Base-by-base conservation (phyloP, 2,329 filamentous ascomycete genomes). In the Penicillium sp. region DNA sequence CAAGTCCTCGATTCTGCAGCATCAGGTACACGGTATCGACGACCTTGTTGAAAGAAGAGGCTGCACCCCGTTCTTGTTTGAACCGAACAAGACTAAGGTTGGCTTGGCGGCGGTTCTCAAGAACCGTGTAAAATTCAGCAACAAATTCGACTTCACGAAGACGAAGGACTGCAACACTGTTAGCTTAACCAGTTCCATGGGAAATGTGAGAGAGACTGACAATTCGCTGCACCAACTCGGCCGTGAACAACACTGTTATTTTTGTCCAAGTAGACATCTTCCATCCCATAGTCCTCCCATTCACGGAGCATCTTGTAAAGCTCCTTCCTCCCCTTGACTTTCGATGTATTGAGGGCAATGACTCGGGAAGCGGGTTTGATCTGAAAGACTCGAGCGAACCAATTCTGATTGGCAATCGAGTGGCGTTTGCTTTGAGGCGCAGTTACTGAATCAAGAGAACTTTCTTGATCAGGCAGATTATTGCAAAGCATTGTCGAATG, bases 131-230 rank as follows among this genome's bases (percentile, higher is more conserved):
- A 52, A 96, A 79, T 66, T 96, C 89, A 34, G 84, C 83, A 12
- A 88, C 86, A 68, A 97, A 90, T 11, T 85, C 79, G n/a, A 96
- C 90, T 46, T 89, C 85, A 64, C 90, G 93, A 64, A 96, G 80
- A 53, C 85, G 79, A 44, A 95, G 78, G 61, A 85, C 88, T 90
- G 58, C 9, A 2, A 1, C 8, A 58, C 52, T 60, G 63, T 58
- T 36, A 48, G 35, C 34, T 12, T 5, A 29, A 6, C 50, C 60
- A 44, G 58, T 32, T 13, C 1, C 26, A 5, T 1, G 34, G 18
- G 18, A 18, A 6, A n/a, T 9, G 11, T 3, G 9, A 5, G 8
- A 52, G 12, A 7, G 32, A 73, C 86, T 79, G 75, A 94, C 89
- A 83, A 63, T 97, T 97, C 54, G 79, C 75, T 61, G 81, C 79